phyloP scores from a whole-genome alignment of 2,329 filamentous ascomycete species.

The Alternaria arborescens region DNA sequence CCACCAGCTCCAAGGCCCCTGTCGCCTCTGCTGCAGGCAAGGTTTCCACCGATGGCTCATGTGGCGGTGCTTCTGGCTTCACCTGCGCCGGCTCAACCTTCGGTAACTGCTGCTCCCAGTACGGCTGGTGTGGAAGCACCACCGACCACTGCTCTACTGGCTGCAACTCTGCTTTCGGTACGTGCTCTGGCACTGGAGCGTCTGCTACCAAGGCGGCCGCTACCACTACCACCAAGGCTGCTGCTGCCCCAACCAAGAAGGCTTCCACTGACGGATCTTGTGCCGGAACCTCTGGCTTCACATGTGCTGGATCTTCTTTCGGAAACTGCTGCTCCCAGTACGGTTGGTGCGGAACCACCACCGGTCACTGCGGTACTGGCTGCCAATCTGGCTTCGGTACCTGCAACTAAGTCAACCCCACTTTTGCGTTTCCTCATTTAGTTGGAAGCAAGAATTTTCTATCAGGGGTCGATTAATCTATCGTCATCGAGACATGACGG shows the following conservation, averaged over 20 bases:
- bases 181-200: slow-evolving; percentile 26
- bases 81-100: slow-evolving; percentile 56
- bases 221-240: slow-evolving; percentile 7
- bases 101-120: slow-evolving; percentile 57
- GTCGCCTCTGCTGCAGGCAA: slow-evolving; percentile 15
- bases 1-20: slow-evolving; percentile 15
- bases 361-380: slow-evolving; percentile 40
- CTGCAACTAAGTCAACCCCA: slow-evolving; percentile 29
- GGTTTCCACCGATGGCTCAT: slow-evolving; percentile 35
- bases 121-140: slow-evolving; percentile 51
- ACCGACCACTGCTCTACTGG: slow-evolving; percentile 41
- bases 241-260: slow-evolving; percentile 25
- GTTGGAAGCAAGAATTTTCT: not conserved
- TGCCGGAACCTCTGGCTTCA: slow-evolving; percentile 36
- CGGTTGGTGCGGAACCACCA: slow-evolving; percentile 52
- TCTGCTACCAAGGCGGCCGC: slow-evolving; percentile 1
- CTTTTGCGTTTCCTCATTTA: not conserved
- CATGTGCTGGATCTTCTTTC: slow-evolving; percentile 54
- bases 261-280: slow-evolving; percentile 40
- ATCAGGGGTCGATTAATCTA: not conserved
- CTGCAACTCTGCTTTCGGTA: slow-evolving; percentile 47
- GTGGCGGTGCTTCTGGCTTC: slow-evolving; percentile 28
- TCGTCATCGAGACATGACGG: not conserved
- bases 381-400: slow-evolving; percentile 46
- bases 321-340: slow-evolving; percentile 57